Evolutionary conservation across 306 rosid genomes (phyloP), one percentile per base, ranked within the genome.

Genomic region (Calophaca sinica): DNA sequence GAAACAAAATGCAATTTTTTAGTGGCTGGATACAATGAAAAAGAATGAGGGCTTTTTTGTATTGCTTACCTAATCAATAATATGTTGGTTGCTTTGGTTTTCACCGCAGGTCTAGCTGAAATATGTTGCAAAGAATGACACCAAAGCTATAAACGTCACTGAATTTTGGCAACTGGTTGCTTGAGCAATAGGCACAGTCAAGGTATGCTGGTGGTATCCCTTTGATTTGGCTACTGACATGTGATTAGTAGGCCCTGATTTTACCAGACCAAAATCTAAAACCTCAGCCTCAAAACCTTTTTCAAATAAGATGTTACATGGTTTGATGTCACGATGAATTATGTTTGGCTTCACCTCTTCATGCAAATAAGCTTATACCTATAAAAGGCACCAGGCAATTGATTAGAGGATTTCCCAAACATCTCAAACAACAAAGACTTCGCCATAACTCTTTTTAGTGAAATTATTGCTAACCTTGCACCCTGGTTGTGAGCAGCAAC

Each of bases 121-220:
- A n/a, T n/a, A n/a, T n/a, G 98, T 71, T 93, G 97, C 52, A 93
- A 62, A 89, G 93, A 36, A 93, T 91, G 72, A 93, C 75, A 45
- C 97, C 98, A 45, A 93, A 91, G 86, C 96, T 89, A 48, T 82
- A n/a, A 26, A 93, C 96, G 33, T 93, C 98, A 44, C 88, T 88
- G 68, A 81, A 93, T 32, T 90, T 84, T 50, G 90, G 86, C 83
- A 93, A 80, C 68, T 93, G 97, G 41, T 86, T 85, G 81, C 89
- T 93, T 9, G 92, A 87, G 73, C 97, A 91, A 41, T 91, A 93
- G 3, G 87, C 86, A 42, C 91, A 97, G 74, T 89, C 98, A 70
- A 93, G 86, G 54, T 91, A 91, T n/a, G 94, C 96, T 3, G 96
- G 92, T 15, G 98, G n/a, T n/a, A n/a, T 93, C 49, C 94, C 91